Evolutionary conservation across 306 rosid genomes (phyloP), one percentile per base, ranked within the genome.

Genomic region (Luffa aegyptiaca): DNA sequence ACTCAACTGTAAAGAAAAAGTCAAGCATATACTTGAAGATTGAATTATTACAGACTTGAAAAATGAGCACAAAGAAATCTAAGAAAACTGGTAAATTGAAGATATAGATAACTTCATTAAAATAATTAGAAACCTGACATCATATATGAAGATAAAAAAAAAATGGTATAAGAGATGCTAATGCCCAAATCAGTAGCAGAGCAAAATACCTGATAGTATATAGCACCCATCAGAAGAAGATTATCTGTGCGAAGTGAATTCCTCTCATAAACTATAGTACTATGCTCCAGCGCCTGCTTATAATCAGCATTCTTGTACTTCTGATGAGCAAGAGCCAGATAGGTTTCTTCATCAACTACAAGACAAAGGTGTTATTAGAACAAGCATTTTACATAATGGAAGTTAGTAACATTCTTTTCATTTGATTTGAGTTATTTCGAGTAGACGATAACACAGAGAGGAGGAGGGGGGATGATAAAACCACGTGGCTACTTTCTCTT

Each of bases 141-240:
- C 76, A 71, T 71, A 45, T 45, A 70, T 45, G n/a, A 46, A 26
- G 12, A 26, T 48, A 0, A 5, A 46, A 46, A 71, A 44, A 10
- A 41, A 11, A 6, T 0, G 5, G 4, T 21, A 73, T 5, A 4
- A 51, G 56, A 13, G 71, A 7, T 35, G 57, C 18, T 20, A 31
- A 3, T 4, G 18, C 16, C 68, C 49, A 1, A 17, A 71, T 3
- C 36, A n/a, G n/a, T 18, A 57, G 8, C 41, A 20, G 49, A 63
- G 57, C 12, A 59, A 46, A n/a, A 72, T 83, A 96, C 99, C 99
- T 96, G 99, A 86, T 93, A 96, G 81, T 93, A 93, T 61, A 90
- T 85, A 83, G 99, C 99, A 72, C 99, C 99, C 88, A 93, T 82
- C 33, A 96, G 96, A 79, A 96, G 92, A 78, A 96, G 88, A 80